Conservation (phyloP, 345 rosid genomes). For the Crucihimalaya himalaica region DNA sequence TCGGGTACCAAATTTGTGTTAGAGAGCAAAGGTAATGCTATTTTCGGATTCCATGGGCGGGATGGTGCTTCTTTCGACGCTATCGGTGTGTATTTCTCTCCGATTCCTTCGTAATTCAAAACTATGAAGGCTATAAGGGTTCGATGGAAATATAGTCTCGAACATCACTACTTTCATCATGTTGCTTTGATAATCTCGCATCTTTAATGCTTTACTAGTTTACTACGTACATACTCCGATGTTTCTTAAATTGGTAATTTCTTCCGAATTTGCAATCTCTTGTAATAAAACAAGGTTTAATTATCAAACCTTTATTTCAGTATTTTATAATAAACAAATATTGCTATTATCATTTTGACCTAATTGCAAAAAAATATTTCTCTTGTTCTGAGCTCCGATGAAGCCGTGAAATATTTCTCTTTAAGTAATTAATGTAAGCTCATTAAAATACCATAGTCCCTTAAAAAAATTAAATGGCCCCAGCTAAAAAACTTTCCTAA, state of each 20-base stretch:
- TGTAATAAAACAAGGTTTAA: background rate
- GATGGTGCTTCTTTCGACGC: conserved; percentile 21
- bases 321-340: background rate
- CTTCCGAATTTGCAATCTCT: background rate
- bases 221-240: background rate
- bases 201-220: background rate
- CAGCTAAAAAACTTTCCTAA: no score
- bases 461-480: no score
- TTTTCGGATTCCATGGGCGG: conserved; percentile 36
- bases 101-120: background rate
- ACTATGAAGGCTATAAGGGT: background rate
- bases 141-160: background rate
- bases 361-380: background rate
- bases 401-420: background rate
- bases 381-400: background rate
- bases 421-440: background rate
- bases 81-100: conserved; percentile 28
- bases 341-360: background rate
- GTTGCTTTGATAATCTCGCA: background rate
- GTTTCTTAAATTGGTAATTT: background rate
- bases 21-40: conserved; percentile 7
- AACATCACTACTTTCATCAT: background rate
- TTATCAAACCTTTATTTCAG: background rate
- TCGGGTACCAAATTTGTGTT: conserved; percentile 16
- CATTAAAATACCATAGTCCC: no score